Evolutionary conservation across 2,329 filamentous ascomycete species (phyloP), one percentile per base, ranked within the genome.

Genomic region (Elsinoe perseae): DNA sequence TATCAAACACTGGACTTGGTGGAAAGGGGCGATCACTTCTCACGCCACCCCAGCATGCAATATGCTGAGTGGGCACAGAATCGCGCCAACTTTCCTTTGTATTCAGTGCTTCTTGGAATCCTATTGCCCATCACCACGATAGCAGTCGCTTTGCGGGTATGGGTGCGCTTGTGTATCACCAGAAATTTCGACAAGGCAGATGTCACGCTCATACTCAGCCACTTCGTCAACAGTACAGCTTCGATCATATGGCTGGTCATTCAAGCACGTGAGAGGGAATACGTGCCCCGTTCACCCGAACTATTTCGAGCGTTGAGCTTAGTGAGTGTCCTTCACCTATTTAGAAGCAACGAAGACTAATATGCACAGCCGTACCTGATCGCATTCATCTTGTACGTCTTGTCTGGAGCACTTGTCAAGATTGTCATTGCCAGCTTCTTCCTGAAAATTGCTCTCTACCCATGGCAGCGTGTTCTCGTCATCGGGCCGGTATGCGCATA

Each of bases 361-460:
- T 20, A 12, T 20, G 9, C 25, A 27, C 23, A 56, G 53, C 4
- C 23, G 16, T 42, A 56, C 14, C n/a, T 56, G 14, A 16, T 48
- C 8, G 38, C 53, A 6, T 44, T 56, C 25, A 10, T 27, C 23
- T 14, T 56, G 23, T 44, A 44, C 30, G 20, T 48, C 10, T n/a
- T 36, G 14, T 56, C 53, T 14, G 40, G 53, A 7, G 53, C 53
- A 7, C 20, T 56, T 2, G 40, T 44, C 40, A 56, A 56, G 20
- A 25, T 36, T 16, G 38, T 44, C 28, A 56, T 56, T 14, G 53
- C 53, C 16, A 28, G 30, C 21, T 56, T 56, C 53, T 56, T 56
- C 53, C 12, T 56, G 14, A 48, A 56, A 44, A 56, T 56, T 27
- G 53, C 53, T 9, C 40, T 27, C 40, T 25, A 46, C 12, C 30